phyloP scores from a whole-genome alignment of 371 early-diverging fungal species.

The Rhizopus arrhizus region DNA sequence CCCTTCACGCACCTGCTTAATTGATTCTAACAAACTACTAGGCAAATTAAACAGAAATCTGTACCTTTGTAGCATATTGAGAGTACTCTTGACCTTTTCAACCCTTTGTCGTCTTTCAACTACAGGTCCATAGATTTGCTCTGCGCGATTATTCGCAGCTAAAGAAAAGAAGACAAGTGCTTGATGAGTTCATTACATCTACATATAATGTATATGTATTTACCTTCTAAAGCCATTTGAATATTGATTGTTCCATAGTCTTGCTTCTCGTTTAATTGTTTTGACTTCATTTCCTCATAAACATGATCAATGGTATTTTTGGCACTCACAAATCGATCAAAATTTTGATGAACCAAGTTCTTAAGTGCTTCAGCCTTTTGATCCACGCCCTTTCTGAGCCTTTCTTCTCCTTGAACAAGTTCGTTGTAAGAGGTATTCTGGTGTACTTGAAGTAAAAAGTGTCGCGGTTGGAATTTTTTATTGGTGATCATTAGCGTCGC shows the following conservation, averaged over 20 bases:
- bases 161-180: neutral
- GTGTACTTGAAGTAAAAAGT: constrained; percentile 85
- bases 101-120: constrained; percentile 82
- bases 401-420: constrained; percentile 72
- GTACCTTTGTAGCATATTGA: constrained; percentile 88
- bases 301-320: constrained; percentile 93
- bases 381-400: constrained; percentile 72
- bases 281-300: constrained; percentile 86
- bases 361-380: constrained; percentile 86
- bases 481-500: constrained; percentile 53
- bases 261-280: constrained; percentile 75
- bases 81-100: constrained; percentile 88
- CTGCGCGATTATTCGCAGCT: constrained; percentile 74
- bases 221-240: constrained; percentile 42
- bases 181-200: neutral
- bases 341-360: constrained; percentile 88
- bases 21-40: constrained; percentile 77
- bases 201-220: neutral
- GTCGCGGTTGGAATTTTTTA: constrained; percentile 78
- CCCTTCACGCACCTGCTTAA: constrained; percentile 60
- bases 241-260: constrained; percentile 76
- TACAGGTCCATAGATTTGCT: constrained; percentile 86
- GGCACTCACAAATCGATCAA: constrained; percentile 95
- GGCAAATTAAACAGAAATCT: constrained; percentile 95
- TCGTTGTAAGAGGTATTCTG: constrained; percentile 80